Evolutionary conservation across 306 rosid genomes (phyloP).

Genomic region (Spatholobus suberectus): DNA sequence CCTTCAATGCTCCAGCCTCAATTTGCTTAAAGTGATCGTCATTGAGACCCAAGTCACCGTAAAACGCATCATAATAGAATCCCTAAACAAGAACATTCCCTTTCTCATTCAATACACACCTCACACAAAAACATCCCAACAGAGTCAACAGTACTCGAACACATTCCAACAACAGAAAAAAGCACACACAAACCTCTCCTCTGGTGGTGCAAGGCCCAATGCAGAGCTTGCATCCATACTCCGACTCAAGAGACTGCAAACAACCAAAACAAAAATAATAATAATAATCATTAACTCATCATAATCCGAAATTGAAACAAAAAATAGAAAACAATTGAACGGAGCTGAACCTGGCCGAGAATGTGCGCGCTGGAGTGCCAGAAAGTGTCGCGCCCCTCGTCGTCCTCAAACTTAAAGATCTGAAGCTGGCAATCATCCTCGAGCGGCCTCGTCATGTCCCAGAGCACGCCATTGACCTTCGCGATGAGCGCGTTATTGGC

Average conservation of each 20-base stretch:
- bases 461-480: constrained; percentile 79
- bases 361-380: constrained; percentile 99
- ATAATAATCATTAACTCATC: not conserved
- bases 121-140: not conserved
- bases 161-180: not conserved
- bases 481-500: constrained; percentile 82
- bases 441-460: constrained; percentile 90
- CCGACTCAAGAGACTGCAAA: constrained; percentile 76
- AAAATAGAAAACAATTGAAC: not conserved
- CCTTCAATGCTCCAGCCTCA: constrained; percentile 70
- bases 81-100: constrained; percentile 63
- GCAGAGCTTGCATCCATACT: constrained; percentile 95
- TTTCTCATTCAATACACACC: not conserved
- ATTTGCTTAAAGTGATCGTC: constrained; percentile 91
- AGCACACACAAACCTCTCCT: constrained; percentile 72
- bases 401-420: constrained; percentile 73
- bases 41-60: constrained; percentile 88
- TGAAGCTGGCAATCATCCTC: constrained; percentile 74
- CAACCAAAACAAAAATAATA: not conserved
- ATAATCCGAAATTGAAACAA: not conserved
- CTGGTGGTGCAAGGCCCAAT: constrained; percentile 98
- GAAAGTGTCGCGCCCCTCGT: constrained; percentile 93
- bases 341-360: constrained; percentile 75
- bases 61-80: constrained; percentile 91
- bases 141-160: not conserved